Conservation (phyloP, 306 rosid genomes). For the Citrullus colocynthis region DNA sequence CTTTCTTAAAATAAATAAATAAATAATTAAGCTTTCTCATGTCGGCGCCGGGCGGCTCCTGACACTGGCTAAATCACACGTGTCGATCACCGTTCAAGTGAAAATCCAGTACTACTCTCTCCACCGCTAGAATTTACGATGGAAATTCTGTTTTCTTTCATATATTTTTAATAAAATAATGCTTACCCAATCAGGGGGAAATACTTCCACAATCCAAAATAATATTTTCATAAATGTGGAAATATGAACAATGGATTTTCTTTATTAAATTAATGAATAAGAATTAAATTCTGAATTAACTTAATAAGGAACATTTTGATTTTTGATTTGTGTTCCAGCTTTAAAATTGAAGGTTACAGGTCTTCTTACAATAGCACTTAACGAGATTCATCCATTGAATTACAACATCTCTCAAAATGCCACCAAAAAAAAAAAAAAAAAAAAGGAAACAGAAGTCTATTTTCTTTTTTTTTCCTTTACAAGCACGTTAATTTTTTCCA, state of each 20-base stretch:
- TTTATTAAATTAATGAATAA: no score
- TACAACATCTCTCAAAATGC: conserved; percentile 1
- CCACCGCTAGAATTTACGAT: not conserved
- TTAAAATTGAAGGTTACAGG: not conserved
- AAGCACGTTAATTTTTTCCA: not conserved
- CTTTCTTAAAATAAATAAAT: not conserved
- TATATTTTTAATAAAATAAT: no score
- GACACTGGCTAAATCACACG: not conserved
- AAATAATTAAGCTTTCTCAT: not conserved
- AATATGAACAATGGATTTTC: no score
- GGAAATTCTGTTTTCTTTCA: no score
- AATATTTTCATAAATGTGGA: not conserved
- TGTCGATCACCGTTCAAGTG: not conserved
- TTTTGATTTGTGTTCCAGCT: not conserved
- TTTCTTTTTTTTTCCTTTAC: not conserved
- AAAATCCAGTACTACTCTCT: not conserved
- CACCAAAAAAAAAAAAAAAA: not conserved
- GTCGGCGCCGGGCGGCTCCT: not conserved
- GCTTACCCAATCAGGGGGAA: not conserved
- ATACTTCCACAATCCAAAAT: not conserved
- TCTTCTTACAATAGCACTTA: not conserved
- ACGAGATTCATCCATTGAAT: not conserved
- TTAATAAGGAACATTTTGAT: not conserved
- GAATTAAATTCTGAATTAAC: not conserved
- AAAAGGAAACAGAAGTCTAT: not conserved